These are phyloP conservation scores for Erysiphe pulchra DNA, from an alignment of 2,329 filamentous ascomycete species.

Conservation along the genomic window DNA sequence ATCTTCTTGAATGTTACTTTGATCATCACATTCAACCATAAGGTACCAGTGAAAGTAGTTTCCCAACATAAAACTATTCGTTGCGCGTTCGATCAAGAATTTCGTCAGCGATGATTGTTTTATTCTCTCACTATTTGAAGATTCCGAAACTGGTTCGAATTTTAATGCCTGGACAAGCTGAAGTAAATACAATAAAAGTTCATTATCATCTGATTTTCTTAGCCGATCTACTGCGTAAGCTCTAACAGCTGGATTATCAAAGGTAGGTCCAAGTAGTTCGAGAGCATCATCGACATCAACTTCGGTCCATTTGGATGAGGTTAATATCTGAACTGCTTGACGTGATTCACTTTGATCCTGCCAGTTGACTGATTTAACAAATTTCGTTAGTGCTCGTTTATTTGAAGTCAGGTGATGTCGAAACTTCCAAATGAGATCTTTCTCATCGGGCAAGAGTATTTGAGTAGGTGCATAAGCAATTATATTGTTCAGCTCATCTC, in stretches of 20 bases:
- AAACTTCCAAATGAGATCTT: slow-evolving; percentile 94
- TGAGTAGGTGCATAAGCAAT: slow-evolving; percentile 86
- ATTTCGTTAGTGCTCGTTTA: slow-evolving; percentile 81
- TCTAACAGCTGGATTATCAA: slow-evolving; percentile 68
- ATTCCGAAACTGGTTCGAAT: slow-evolving; percentile 52
- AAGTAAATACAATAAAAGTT: slow-evolving; percentile 70
- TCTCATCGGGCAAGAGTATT: slow-evolving; percentile 66
- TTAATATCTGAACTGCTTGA: slow-evolving; percentile 70
- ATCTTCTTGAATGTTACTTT: slow-evolving; percentile 44
- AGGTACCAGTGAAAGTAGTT: slow-evolving; percentile 98
- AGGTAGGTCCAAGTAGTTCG: slow-evolving; percentile 75
- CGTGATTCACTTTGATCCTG: slow-evolving; percentile 59
- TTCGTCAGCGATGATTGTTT: slow-evolving; percentile 65
- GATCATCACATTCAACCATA: slow-evolving; percentile 78
- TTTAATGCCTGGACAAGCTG: slow-evolving; percentile 92
- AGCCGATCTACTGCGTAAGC: slow-evolving; percentile 84
- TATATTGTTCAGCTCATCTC: slow-evolving; percentile 78
- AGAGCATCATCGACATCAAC: slow-evolving; percentile 94
- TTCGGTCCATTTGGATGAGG: slow-evolving; percentile 56
- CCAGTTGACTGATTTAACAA: slow-evolving; percentile 96
- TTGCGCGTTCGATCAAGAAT: slow-evolving; percentile 72
- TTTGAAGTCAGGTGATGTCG: slow-evolving; percentile 81
- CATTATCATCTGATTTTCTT: slow-evolving; percentile 76
- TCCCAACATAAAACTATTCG: slow-evolving; percentile 67
- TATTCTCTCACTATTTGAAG: slow-evolving; percentile 32